A percentile compares a stretch with the other conserved stretches of the same genome.
phyloP scores from a whole-genome alignment of 164 flowering plant genomes.

The Vitis rupestris region DNA sequence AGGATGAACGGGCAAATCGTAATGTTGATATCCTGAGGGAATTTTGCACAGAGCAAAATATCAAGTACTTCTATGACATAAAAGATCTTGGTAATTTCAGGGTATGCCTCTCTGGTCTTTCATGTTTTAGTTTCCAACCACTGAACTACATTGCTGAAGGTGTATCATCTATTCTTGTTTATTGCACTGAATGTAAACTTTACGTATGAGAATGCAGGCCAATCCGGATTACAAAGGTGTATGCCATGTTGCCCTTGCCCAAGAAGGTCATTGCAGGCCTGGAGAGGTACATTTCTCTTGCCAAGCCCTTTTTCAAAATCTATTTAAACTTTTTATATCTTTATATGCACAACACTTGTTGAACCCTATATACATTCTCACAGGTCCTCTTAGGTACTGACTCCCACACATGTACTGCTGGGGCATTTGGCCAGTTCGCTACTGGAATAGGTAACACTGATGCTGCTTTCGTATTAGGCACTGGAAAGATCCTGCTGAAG shows the following conservation, averaged over 20 bases:
- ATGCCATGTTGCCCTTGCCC: slow-evolving; percentile 97
- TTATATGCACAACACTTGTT: not conserved
- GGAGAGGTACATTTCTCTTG: slow-evolving; percentile 68
- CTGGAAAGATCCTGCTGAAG: slow-evolving; percentile 93
- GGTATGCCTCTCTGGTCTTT: slow-evolving; percentile 35
- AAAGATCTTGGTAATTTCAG: slow-evolving; percentile 82
- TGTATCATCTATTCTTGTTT: not conserved
- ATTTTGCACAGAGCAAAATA: slow-evolving; percentile 81
- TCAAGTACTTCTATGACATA: slow-evolving; percentile 97
- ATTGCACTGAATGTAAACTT: slow-evolving; percentile 1
- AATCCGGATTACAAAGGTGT: slow-evolving; percentile 99
- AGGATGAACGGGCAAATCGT: slow-evolving; percentile 92
- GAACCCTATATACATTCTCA: slow-evolving; percentile 5
- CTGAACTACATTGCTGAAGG: slow-evolving; percentile 1
- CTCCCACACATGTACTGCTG: slow-evolving; percentile 99
- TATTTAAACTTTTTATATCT: not conserved
- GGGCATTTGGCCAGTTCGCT: slow-evolving; percentile 99
- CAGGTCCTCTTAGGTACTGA: slow-evolving; percentile 97
- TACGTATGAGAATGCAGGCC: slow-evolving; percentile 46
- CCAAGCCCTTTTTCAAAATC: not conserved
- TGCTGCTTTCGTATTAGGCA: slow-evolving; percentile 93
- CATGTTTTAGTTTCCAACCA: not conserved
- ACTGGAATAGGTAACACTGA: slow-evolving; percentile 98
- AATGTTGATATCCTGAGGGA: slow-evolving; percentile 96
- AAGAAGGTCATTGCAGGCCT: slow-evolving; percentile 99